Conservation (phyloP, 1,284 basidiomycete genomes). For the Volvariella volvacea region DNA sequence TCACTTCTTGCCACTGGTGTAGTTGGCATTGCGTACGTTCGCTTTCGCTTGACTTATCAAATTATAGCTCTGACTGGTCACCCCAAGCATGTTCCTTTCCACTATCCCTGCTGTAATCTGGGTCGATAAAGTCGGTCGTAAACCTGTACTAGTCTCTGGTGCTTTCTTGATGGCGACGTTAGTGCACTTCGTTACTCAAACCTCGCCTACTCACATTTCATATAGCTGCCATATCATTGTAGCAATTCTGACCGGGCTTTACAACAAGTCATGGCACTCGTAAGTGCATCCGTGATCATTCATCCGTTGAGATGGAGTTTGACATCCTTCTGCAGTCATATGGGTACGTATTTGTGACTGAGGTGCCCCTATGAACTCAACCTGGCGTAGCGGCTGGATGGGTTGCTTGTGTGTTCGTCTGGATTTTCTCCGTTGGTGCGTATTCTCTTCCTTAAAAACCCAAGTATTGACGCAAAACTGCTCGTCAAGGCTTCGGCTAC, state of each 20-base stretch:
- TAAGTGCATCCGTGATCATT: slow-evolving; percentile 18
- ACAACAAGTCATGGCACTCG: slow-evolving; percentile 42
- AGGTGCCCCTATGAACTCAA: too few species aligned
- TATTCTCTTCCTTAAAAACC: slow-evolving; percentile 2
- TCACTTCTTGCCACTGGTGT: slow-evolving; percentile 75
- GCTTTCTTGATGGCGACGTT: slow-evolving; percentile 64
- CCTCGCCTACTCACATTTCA: neutral
- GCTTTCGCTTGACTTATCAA: neutral
- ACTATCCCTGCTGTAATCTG: slow-evolving; percentile 70
- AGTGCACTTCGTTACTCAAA: slow-evolving; percentile 9
- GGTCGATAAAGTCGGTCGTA: slow-evolving; percentile 66
- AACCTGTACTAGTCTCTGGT: slow-evolving; percentile 62
- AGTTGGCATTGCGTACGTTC: slow-evolving; percentile 67
- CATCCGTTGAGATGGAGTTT: neutral
- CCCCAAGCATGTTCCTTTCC: slow-evolving; percentile 61
- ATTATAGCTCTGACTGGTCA: slow-evolving; percentile 7
- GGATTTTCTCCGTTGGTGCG: slow-evolving; percentile 60
- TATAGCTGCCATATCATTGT: slow-evolving; percentile 59
- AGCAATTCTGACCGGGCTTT: slow-evolving; percentile 52
- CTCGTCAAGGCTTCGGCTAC: slow-evolving; percentile 47
- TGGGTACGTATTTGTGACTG: too few species aligned
- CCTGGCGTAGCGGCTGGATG: slow-evolving; percentile 45
- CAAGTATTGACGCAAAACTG: slow-evolving; percentile 2
- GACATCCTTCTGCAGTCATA: too few species aligned
- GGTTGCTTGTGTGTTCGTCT: slow-evolving; percentile 59